Evolutionary conservation across 305 asterid species (phyloP).

Genomic region (Solanum hybrid): DNA sequence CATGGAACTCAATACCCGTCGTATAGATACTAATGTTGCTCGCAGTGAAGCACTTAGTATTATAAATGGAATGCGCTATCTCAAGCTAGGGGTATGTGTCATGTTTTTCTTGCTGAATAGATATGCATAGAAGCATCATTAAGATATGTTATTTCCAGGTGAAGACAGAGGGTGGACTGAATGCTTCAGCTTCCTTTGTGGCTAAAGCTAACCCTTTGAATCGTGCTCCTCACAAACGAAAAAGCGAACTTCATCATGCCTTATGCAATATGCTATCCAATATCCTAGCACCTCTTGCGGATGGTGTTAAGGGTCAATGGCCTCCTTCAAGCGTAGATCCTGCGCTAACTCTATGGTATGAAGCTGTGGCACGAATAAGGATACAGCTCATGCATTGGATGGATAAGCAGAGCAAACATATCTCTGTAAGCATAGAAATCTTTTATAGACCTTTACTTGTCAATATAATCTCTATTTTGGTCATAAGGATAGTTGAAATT

Average conservation of each 20-base stretch:
- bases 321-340: slow-evolving; percentile 95
- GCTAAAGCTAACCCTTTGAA: slow-evolving; percentile 97
- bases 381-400: slow-evolving; percentile 91
- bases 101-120: slow-evolving; percentile 11
- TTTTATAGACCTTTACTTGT: not conserved
- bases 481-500: not conserved
- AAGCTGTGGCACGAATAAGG: slow-evolving; percentile 96
- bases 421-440: slow-evolving; percentile 57
- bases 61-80: slow-evolving; percentile 96
- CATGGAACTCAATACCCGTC: slow-evolving; percentile 97
- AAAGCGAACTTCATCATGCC: slow-evolving; percentile 98
- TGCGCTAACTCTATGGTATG: slow-evolving; percentile 95
- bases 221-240: slow-evolving; percentile 95
- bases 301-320: slow-evolving; percentile 96
- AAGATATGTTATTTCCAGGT: slow-evolving; percentile 50
- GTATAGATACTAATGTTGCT: slow-evolving; percentile 85
- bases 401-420: slow-evolving; percentile 98
- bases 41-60: slow-evolving; percentile 96
- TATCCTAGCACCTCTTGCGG: slow-evolving; percentile 94
- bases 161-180: slow-evolving; percentile 93
- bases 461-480: not conserved
- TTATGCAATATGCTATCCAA: slow-evolving; percentile 99
- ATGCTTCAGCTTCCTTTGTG: slow-evolving; percentile 98
- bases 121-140: slow-evolving; percentile 17
- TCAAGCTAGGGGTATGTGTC: slow-evolving; percentile 92